Evolutionary conservation across 2,329 filamentous ascomycete genomes (phyloP).

Genomic region (Fusarium brevicatenulatum): DNA sequence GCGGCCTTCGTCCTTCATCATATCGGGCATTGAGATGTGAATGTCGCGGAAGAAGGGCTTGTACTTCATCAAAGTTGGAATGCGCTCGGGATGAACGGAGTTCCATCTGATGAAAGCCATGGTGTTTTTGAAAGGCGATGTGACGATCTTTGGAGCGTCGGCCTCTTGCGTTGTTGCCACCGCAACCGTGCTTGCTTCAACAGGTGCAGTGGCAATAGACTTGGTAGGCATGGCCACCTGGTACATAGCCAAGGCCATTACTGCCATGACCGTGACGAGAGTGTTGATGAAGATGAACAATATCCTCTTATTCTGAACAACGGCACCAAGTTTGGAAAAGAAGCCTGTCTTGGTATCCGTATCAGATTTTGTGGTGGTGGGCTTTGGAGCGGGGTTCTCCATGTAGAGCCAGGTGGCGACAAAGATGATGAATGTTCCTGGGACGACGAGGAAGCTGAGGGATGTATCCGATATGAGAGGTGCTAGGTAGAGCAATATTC

Average conservation of each 20-base stretch:
- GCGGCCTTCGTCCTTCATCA: neutral
- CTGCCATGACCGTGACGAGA: neutral
- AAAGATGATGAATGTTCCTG: neutral
- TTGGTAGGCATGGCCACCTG: neutral
- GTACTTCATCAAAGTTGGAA: neutral
- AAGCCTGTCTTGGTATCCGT: neutral
- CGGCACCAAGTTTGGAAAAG: neutral
- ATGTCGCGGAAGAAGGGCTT: neutral
- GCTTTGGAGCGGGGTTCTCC: neutral
- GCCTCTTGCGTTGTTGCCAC: neutral
- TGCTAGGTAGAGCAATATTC: neutral
- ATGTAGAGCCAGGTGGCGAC: neutral
- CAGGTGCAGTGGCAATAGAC: neutral
- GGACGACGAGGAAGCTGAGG: neutral
- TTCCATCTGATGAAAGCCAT: conserved; percentile 4
- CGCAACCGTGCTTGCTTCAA: neutral
- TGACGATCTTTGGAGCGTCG: neutral
- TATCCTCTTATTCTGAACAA: neutral
- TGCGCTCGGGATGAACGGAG: neutral
- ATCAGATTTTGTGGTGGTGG: neutral
- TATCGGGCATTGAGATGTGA: neutral
- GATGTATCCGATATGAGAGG: neutral
- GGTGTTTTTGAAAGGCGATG: neutral
- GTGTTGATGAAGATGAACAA: neutral
- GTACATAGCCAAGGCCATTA: neutral